Conservation (phyloP, 768 basidiomycete genomes). For the Tylopilus plumbeoviolaceoides region DNA sequence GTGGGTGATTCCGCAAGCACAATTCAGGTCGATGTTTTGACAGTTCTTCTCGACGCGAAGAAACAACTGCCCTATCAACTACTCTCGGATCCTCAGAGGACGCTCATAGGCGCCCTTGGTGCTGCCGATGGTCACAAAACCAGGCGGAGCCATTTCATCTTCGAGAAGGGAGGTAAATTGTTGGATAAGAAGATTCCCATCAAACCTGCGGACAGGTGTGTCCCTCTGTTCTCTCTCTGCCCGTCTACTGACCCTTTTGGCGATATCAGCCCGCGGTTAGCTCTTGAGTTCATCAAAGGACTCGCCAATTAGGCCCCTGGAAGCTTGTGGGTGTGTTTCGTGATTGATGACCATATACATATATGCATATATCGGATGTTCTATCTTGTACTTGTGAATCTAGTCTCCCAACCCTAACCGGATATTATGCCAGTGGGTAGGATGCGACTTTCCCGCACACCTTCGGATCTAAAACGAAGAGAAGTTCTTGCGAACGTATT, state of each 20-base stretch:
- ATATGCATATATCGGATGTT: background rate
- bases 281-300: constrained; percentile 66
- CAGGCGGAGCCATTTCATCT: constrained; percentile 91
- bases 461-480: too few relatives aligned
- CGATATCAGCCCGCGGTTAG: constrained; percentile 50
- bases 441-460: too few relatives aligned
- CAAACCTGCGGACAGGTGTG: constrained; percentile 78
- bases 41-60: too few relatives aligned
- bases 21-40: too few relatives aligned
- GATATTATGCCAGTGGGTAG: too few relatives aligned
- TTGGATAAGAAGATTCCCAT: constrained; percentile 83
- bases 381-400: constrained; percentile 4
- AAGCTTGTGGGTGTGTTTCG: background rate
- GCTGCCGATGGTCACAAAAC: constrained; percentile 77
- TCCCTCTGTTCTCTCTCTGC: background rate
- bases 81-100: constrained; percentile 83
- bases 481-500: too few relatives aligned
- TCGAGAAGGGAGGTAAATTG: constrained; percentile 87
- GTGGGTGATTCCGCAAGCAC: too few relatives aligned
- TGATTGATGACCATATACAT: background rate
- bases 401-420: background rate
- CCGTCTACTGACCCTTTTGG: background rate
- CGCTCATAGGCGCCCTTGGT: constrained; percentile 76
- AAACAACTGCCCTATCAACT: constrained; percentile 59
- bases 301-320: constrained; percentile 7